Evolutionary conservation across 768 basidiomycete genomes (phyloP).

Genomic region (Lyophyllum atratum): DNA sequence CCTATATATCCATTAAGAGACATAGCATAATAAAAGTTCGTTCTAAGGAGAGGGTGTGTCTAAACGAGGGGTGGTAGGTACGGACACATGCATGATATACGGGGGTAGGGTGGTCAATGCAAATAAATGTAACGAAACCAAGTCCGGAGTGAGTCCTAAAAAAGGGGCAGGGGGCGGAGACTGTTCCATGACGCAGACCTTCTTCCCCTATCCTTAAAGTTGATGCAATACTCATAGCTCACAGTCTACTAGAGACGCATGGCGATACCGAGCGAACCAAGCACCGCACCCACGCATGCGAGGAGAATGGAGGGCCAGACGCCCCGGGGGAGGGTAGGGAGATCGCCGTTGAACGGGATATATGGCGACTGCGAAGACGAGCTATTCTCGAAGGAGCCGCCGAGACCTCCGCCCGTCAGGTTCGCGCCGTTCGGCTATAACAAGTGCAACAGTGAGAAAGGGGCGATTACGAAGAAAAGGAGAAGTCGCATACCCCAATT

Average conservation of each 20-base stretch:
- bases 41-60: neutral
- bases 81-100: neutral
- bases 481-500: constrained; percentile 53
- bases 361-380: constrained; percentile 35
- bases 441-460: neutral
- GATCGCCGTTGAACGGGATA: constrained; percentile 50
- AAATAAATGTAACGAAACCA: neutral
- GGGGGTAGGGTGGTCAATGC: neutral
- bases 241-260: constrained; percentile 4
- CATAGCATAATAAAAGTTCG: constrained; percentile 2
- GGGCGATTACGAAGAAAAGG: constrained; percentile 2
- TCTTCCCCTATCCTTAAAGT: no score
- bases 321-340: constrained; percentile 30
- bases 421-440: constrained; percentile 67
- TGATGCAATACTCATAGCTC: no score
- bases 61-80: constrained; percentile 6
- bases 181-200: no score
- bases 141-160: neutral
- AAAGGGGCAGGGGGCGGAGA: no score
- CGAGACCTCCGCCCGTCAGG: constrained; percentile 61
- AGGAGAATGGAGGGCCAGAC: constrained; percentile 34
- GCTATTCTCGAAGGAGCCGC: constrained; percentile 30
- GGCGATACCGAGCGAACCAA: constrained; percentile 34
- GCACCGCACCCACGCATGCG: constrained; percentile 36
- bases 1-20: neutral